Evolutionary conservation across 2,329 filamentous ascomycete genomes (phyloP).

Genomic region (Talaromyces sp.): DNA sequence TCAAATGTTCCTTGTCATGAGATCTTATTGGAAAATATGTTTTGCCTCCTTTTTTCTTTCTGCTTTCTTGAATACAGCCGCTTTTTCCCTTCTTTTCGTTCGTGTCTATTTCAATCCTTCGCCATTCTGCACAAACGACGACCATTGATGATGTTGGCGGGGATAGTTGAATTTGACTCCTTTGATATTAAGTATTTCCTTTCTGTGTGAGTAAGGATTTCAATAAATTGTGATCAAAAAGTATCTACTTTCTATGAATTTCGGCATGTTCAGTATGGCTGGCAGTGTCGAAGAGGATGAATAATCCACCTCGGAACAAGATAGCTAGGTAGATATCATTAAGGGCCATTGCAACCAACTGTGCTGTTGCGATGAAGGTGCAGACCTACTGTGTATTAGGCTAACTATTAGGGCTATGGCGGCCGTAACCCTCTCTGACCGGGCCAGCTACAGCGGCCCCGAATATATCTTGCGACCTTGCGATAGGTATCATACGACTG

Average conservation of each 20-base stretch:
- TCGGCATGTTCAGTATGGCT: no score
- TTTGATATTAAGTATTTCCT: neutral
- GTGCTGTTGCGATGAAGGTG: neutral
- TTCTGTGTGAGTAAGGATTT: neutral
- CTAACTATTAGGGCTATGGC: neutral
- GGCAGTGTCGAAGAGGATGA: no score
- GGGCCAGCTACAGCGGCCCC: no score
- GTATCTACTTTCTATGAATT: neutral
- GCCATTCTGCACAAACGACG: slow-evolving; percentile 19
- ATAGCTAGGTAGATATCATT: no score
- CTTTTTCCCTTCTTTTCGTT: slow-evolving; percentile 16
- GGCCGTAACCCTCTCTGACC: no score
- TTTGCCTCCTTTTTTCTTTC: neutral
- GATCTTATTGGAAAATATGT: slow-evolving; percentile 12
- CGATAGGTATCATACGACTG: no score
- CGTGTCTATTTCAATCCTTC: slow-evolving; percentile 15
- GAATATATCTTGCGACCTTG: no score
- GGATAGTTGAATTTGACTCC: slow-evolving; percentile 12
- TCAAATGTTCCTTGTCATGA: slow-evolving; percentile 10
- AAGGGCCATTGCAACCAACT: no score
- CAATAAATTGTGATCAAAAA: neutral
- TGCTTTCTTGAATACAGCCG: neutral
- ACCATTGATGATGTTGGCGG: slow-evolving; percentile 21
- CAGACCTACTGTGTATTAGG: neutral
- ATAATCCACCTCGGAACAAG: no score